These are phyloP conservation scores for Waltiozyma sp. DNA, from an alignment of 1,139 yeast species.

Conservation along the genomic window DNA sequence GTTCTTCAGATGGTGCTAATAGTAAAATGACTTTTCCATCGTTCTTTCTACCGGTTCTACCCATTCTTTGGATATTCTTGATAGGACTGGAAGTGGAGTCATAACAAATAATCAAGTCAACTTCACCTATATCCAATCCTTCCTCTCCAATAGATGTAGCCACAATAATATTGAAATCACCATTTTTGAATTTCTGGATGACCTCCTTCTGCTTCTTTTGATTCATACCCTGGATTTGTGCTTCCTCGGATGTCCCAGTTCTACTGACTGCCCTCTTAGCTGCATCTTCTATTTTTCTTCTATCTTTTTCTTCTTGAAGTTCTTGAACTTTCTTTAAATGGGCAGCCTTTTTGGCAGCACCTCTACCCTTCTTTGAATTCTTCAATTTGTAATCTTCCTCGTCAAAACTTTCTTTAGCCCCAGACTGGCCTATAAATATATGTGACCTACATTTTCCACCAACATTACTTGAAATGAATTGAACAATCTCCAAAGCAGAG, in stretches of 20 bases:
- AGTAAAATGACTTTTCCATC: constrained; percentile 77
- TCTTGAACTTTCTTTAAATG: constrained; percentile 21
- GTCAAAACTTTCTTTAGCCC: constrained; percentile 51
- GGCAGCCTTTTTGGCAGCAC: constrained; percentile 24
- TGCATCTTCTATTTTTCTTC: constrained; percentile 21
- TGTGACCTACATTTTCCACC: constrained; percentile 52
- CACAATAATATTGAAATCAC: constrained; percentile 66
- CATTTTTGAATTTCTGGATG: constrained; percentile 61
- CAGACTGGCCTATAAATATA: constrained; percentile 81
- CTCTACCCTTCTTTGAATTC: constrained; percentile 29
- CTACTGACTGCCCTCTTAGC: constrained; percentile 24
- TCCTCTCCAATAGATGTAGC: constrained; percentile 99
- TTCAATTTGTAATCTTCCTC: constrained; percentile 35
- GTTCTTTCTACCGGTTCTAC: constrained; percentile 93
- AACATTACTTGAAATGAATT: constrained; percentile 39
- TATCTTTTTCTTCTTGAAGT: constrained; percentile 17
- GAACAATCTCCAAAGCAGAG: constrained; percentile 79
- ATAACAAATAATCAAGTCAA: constrained; percentile 82
- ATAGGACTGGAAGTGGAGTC: constrained; percentile 93
- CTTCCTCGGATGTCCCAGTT: constrained; percentile 31
- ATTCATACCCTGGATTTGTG: constrained; percentile 43
- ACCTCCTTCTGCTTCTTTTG: constrained; percentile 66
- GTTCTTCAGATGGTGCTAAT: constrained; percentile 68
- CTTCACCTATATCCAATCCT: constrained; percentile 97
- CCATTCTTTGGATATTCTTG: constrained; percentile 90